Conservation (phyloP, 345 rosid genomes). For the Nephelium lappaceum region DNA sequence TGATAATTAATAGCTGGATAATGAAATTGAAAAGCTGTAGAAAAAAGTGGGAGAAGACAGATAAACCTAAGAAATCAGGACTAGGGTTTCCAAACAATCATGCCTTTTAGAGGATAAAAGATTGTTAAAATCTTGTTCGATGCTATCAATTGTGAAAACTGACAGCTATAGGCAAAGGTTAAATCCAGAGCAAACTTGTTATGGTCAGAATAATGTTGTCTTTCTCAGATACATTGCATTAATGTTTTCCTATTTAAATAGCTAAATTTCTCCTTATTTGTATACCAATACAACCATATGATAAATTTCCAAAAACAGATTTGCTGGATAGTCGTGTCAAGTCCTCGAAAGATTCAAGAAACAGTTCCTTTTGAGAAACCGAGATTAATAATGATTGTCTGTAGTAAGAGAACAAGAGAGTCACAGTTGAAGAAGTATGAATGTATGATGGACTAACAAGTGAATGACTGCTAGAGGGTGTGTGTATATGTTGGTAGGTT, state of each 20-base stretch:
- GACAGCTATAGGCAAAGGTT: not conserved
- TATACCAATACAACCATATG: not conserved
- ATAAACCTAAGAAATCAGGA: not conserved
- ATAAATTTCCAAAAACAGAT: not conserved
- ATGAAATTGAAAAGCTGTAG: not conserved
- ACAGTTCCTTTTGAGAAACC: not conserved
- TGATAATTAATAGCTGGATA: not conserved
- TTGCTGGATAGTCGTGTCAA: not conserved
- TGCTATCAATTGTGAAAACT: not conserved
- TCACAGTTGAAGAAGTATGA: not conserved
- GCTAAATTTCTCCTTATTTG: not conserved
- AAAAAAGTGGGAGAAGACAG: not conserved
- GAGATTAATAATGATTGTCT: not conserved
- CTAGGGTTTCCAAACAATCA: not conserved
- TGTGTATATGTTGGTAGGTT: not conserved
- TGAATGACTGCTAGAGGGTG: not conserved
- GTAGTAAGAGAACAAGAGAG: not conserved
- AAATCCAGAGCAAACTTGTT: not conserved
- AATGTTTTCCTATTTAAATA: not conserved
- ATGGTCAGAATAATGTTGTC: not conserved
- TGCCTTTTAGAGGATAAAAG: not conserved
- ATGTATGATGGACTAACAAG: not conserved
- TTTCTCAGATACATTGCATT: not conserved
- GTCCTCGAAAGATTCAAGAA: not conserved
- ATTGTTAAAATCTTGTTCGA: not conserved